A percentile compares a stretch with the other conserved stretches of the same genome.
These are phyloP conservation scores for Chrysanthemum makinoi DNA, from an alignment of 129 eudicot species.

Conservation along the genomic window DNA sequence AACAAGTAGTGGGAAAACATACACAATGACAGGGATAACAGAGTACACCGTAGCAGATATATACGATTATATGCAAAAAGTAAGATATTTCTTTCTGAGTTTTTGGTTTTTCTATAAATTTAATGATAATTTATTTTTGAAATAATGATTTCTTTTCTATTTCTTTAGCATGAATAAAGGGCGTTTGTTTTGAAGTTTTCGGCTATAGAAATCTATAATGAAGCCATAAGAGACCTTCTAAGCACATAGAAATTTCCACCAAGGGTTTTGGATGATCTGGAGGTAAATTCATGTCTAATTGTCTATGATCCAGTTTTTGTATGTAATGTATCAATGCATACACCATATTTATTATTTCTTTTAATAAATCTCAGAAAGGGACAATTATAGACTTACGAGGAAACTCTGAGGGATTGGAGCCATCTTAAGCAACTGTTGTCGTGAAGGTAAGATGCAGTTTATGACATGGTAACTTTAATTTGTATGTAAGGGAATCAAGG, in stretches of 20 bases:
- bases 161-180: constrained; percentile 87
- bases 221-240: constrained; percentile 95
- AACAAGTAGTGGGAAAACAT: constrained; percentile 98
- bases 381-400: constrained; percentile 97
- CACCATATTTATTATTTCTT: neutral
- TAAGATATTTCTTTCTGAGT: constrained; percentile 14
- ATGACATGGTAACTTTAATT: too few relatives aligned
- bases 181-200: constrained; percentile 90
- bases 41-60: constrained; percentile 97
- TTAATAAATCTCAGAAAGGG: constrained; percentile 58
- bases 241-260: constrained; percentile 84
- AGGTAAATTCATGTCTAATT: constrained; percentile 44
- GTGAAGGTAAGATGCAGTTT: constrained; percentile 60
- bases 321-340: constrained; percentile 9
- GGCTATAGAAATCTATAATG: constrained; percentile 96
- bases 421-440: constrained; percentile 90
- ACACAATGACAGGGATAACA: constrained; percentile 95
- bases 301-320: neutral
- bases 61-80: constrained; percentile 85
- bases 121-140: neutral
- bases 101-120: neutral
- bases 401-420: constrained; percentile 77
- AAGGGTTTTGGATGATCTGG: constrained; percentile 90
- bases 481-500: too few relatives aligned
- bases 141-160: constrained; percentile 1